phyloP scores from a whole-genome alignment of 768 basidiomycete species.

The Tulasnella sp. region DNA sequence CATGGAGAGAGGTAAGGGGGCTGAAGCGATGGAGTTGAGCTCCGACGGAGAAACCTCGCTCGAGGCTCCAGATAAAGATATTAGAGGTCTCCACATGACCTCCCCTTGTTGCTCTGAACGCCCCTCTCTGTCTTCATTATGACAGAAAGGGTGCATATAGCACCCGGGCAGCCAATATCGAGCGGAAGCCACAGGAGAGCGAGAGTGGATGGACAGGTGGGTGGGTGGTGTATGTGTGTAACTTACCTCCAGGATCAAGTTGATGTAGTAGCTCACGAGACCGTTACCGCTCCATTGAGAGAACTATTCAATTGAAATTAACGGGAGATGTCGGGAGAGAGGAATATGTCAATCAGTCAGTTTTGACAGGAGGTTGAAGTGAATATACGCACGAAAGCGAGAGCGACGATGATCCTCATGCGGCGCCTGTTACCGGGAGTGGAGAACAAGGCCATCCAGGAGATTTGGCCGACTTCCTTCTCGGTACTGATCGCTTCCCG shows the following conservation, averaged over 20 bases:
- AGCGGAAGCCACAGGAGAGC: not conserved
- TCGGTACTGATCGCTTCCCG: constrained; percentile 54
- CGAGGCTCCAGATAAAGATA: not conserved
- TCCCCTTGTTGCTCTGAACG: not conserved
- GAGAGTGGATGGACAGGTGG: not conserved
- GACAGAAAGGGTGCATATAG: not conserved
- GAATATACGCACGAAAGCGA: not conserved
- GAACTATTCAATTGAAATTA: constrained; percentile 24
- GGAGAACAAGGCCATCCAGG: constrained; percentile 41
- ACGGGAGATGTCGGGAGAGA: not conserved
- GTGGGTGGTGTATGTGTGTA: not conserved
- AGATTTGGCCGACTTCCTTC: constrained; percentile 38
- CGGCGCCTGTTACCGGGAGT: constrained; percentile 59
- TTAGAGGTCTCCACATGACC: not conserved
- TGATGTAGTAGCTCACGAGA: constrained; percentile 51
- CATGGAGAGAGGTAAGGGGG: not conserved
- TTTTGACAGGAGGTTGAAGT: not conserved
- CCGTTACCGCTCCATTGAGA: constrained; percentile 78
- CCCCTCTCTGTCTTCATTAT: not conserved
- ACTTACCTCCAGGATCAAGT: constrained; percentile 12
- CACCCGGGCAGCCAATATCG: not conserved
- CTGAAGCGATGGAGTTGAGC: not conserved
- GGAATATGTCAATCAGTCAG: not conserved
- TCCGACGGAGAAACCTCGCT: not conserved
- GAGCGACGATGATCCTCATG: constrained; percentile 47